phyloP scores from a whole-genome alignment of 2,329 filamentous ascomycete genomes.

The Fusarium sp. region DNA sequence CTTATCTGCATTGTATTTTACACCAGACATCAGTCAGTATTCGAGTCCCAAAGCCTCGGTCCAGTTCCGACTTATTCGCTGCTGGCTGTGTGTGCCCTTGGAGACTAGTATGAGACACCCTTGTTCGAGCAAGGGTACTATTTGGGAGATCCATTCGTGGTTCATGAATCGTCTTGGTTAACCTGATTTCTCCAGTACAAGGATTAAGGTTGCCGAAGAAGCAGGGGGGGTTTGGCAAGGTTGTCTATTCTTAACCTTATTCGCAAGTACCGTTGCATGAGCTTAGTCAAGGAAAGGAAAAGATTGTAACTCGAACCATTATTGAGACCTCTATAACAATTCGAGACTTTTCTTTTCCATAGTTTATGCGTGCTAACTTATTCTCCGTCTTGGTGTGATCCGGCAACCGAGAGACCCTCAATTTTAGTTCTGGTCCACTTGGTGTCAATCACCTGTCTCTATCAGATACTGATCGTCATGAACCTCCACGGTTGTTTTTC shows the following conservation, averaged over 20 bases:
- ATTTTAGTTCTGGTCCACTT: not conserved
- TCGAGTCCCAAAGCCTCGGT: not conserved
- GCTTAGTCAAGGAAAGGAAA: not conserved
- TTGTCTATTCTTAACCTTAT: not conserved
- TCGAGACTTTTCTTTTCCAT: not conserved
- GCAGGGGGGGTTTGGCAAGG: not conserved
- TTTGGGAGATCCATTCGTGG: not conserved
- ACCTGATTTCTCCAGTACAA: not conserved
- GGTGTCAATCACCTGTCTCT: not conserved
- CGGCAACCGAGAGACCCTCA: not conserved
- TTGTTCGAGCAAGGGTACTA: not conserved
- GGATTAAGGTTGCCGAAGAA: not conserved
- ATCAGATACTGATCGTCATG: constrained; percentile 2
- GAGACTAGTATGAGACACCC: not conserved
- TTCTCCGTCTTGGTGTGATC: not conserved
- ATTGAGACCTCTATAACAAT: not conserved
- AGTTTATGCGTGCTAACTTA: not conserved
- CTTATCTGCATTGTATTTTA: not conserved
- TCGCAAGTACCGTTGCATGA: not conserved
- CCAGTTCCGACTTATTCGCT: not conserved
- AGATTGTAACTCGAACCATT: not conserved
- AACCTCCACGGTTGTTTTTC: not conserved
- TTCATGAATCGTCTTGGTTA: not conserved
- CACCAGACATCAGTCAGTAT: not conserved
- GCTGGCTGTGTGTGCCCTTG: not conserved